Conservation (phyloP, 257 asterid genomes). For the Fraxinus americana region DNA sequence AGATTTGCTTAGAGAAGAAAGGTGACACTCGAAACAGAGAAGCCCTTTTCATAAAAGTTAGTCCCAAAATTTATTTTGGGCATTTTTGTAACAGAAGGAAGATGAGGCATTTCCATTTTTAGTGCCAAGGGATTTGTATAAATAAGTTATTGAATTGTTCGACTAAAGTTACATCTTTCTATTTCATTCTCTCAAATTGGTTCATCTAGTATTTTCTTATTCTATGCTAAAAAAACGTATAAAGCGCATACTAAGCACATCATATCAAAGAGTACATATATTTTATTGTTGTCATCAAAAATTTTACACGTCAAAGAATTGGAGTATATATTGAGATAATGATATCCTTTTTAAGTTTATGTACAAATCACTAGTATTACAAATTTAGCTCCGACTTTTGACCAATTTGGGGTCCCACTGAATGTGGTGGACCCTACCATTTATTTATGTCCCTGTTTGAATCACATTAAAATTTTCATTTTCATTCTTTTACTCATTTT, state of each 20-base stretch:
- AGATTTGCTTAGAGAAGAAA: constrained; percentile 29
- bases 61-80: constrained; percentile 46
- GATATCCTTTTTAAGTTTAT: background rate
- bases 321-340: background rate
- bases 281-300: background rate
- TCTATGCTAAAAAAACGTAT: background rate
- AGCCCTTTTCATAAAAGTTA: constrained; percentile 60
- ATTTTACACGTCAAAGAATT: background rate
- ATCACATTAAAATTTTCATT: too few species aligned
- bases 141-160: constrained; percentile 13
- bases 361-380: background rate
- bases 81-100: constrained; percentile 48
- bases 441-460: constrained; percentile 31
- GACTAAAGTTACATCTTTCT: constrained; percentile 10
- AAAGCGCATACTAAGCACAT: background rate
- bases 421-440: constrained; percentile 52
- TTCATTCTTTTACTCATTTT: too few species aligned
- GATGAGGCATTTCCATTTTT: constrained; percentile 39
- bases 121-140: constrained; percentile 22
- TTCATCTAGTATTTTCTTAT: constrained; percentile 25
- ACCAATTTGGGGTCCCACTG: constrained; percentile 58
- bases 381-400: constrained; percentile 32
- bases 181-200: constrained; percentile 27
- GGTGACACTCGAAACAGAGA: constrained; percentile 23
- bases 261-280: background rate